phyloP scores from a whole-genome alignment of 2,329 filamentous ascomycete genomes.

The Emergomyces orientalis region DNA sequence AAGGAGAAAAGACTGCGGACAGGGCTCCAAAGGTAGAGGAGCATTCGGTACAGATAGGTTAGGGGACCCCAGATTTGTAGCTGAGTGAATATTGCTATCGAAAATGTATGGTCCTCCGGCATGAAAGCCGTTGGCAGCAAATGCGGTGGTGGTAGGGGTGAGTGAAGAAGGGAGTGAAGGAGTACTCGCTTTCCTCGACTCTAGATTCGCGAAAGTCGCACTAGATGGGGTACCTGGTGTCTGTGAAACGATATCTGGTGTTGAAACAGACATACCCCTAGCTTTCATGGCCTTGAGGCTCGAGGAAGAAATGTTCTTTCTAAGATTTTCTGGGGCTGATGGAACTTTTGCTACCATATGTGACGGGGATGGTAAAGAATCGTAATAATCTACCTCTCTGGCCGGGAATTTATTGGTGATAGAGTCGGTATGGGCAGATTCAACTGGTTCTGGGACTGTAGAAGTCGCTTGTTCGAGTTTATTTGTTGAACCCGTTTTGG shows the following conservation, averaged over 20 bases:
- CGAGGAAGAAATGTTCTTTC: conserved; percentile 62
- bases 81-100: conserved; percentile 69
- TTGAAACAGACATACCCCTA: conserved; percentile 61
- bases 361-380: conserved; percentile 26
- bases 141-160: conserved; percentile 56
- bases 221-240: conserved; percentile 68
- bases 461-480: background rate
- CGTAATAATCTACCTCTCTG: conserved; percentile 34
- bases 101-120: conserved; percentile 70
- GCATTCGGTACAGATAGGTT: conserved; percentile 54
- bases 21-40: conserved; percentile 77
- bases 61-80: conserved; percentile 54
- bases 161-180: conserved; percentile 53
- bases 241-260: conserved; percentile 51
- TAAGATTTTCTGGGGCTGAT: conserved; percentile 38
- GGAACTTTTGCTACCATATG: conserved; percentile 32
- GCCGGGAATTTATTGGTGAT: conserved; percentile 27
- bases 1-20: conserved; percentile 78
- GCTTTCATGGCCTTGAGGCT: conserved; percentile 63
- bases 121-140: conserved; percentile 47
- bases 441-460: background rate
- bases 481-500: background rate
- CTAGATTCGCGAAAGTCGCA: conserved; percentile 51
- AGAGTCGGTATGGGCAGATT: background rate
- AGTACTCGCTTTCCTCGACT: conserved; percentile 38